Evolutionary conservation across 495 filamentous ascomycete species (phyloP), one percentile per base, ranked within the genome.

Genomic region (Hyaloscypha hepaticicola): DNA sequence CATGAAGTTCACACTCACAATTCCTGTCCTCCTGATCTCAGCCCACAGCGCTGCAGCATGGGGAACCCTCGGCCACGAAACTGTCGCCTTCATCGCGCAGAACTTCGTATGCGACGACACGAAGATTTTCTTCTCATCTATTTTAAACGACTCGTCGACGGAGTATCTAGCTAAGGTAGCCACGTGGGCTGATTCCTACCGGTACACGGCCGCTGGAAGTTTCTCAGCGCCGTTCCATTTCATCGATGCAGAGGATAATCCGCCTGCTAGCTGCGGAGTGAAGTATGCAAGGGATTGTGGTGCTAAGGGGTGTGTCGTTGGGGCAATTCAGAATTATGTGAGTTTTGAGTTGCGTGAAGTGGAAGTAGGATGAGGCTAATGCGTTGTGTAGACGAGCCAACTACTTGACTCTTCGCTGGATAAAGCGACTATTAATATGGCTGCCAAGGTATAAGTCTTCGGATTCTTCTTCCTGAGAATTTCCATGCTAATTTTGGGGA

Each of bases 201-300:
- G 81, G n/a, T 72, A 74, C 19, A 81, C 79, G 11, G 61, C 51
- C 0, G 79, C 69, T 2, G 79, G 79, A 2, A 72, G 69, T 58
- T 83, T 76, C 72, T 78, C 75, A 5, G 67, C 74, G n/a, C 78
- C 78, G 21, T 86, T 87, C 73, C 88, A 91, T 76, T 91, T 81
- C 78, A 90, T 91, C 75, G 88, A 91, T 70, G 86, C 88, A 12
- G 77, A 86, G 55, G 88, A 91, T 78, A 67, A 73, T 60, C 88
- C 88, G 41, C 88, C 88, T 0, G 45, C 66, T 6, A 76, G 71
- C 38, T 91, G 88, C 75, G 80, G 75, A 57, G 82, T 91, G 50
- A 77, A 83, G 67, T 87, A 78, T 63, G 69, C 75, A 11, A 79
- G 88, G 29, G 88, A 91, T 76, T 90, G 88, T 72, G 81, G 80